Base-by-base conservation (phyloP, 2,329 filamentous ascomycete species). In the Venturia pyrina region DNA sequence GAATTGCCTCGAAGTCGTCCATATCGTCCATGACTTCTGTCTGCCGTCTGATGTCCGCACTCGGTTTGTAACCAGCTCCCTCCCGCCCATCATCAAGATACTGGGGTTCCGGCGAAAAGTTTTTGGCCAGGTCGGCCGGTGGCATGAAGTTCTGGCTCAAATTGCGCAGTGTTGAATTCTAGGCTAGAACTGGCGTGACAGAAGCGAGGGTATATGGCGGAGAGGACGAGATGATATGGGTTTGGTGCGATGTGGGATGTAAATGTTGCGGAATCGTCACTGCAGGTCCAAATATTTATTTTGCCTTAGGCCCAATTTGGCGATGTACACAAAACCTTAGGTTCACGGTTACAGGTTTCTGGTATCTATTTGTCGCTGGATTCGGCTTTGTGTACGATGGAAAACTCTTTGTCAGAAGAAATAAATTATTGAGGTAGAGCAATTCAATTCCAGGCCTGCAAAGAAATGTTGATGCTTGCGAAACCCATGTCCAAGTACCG, bases 1-100 rank as follows among this genome's bases (percentile, higher is more conserved):
- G 75, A 65, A 75, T 76, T 56, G 77, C 76, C 68, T 80, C 78
- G 40, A 74, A 69, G 66, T 79, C 78, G 69, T 73, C 68, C 67
- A 59, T 44, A 63, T 66, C 48, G 46, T 46, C 64, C 56, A 66
- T 62, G 10, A 7, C 40, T 62, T 66, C 41, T 62, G 57, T 13
- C 64, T 37, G 28, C 64, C 64, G 64, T 66, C 64, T 46, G 13
- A 28, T 59, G 40, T 70, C 68, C 46, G 46, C 21, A 28, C 28
- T n/a, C 53, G 19, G 32, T 8, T 59, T 59, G 15, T 37, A 32
- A 40, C 28, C 19, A 37, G 8, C 53, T 37, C 53, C 32, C 53
- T 37, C 53, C 53, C 53, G 53, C 53, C 53, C 53, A 59, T 59
- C 53, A 59, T 59, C 32, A 11, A 59, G 32, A 59, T 59, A 59